Evolutionary conservation across 2,329 filamentous ascomycete species (phyloP).

Genomic region (Lizonia empirigonia): DNA sequence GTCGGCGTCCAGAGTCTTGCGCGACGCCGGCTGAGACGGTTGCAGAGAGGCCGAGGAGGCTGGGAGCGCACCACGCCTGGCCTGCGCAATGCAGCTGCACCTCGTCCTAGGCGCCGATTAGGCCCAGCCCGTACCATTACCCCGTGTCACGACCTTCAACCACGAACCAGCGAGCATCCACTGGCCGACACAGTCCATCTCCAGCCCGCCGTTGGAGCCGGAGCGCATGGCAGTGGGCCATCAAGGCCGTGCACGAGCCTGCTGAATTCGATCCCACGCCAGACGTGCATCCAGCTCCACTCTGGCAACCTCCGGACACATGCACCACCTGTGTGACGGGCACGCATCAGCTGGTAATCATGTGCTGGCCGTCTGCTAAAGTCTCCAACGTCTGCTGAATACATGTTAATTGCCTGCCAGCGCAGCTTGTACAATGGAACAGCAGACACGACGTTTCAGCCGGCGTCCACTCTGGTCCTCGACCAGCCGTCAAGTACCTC

Average conservation of each 20-base stretch:
- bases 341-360: conserved; percentile 28
- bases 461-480: no score
- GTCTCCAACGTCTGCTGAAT: background rate
- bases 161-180: no score
- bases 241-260: conserved; percentile 1
- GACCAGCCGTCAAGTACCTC: no score
- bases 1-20: conserved; percentile 9
- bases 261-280: conserved; percentile 1
- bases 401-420: background rate
- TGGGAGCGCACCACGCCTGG: conserved; percentile 28
- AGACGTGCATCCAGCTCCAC: conserved; percentile 8
- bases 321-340: conserved; percentile 19
- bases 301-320: background rate
- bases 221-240: background rate
- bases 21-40: conserved; percentile 3
- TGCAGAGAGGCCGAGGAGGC: conserved; percentile 16
- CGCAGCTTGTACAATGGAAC: background rate
- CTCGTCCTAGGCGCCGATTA: conserved; percentile 15
- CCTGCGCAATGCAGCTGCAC: conserved; percentile 21
- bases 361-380: conserved; percentile 23
- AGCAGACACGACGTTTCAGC: background rate
- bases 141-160: no score
- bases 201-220: no score
- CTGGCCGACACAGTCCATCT: no score
- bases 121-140: background rate